Percentiles rank a stretch among this genome's conserved stretches.
Conservation (phyloP, 2,329 filamentous ascomycete species). For the Thermochaetoides dissita region DNA sequence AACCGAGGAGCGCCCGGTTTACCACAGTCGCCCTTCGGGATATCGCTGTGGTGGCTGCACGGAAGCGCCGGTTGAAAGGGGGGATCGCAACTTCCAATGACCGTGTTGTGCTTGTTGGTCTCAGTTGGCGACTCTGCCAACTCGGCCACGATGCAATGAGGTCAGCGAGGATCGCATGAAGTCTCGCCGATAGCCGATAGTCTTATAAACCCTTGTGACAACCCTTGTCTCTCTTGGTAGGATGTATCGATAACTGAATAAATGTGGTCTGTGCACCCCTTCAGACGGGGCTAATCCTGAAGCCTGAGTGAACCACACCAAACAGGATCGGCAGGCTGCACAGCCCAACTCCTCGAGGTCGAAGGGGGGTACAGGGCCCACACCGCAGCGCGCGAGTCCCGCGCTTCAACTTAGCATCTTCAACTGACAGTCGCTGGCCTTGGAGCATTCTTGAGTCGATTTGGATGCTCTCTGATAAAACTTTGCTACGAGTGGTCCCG, state of each 20-base stretch:
- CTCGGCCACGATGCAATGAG: not conserved
- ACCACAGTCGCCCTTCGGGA: not conserved
- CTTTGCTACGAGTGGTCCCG: slow-evolving; percentile 3
- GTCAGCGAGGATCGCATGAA: not conserved
- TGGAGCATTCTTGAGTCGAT: too few relatives aligned
- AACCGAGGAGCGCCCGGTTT: too few relatives aligned
- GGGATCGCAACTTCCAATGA: not conserved
- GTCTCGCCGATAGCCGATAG: not conserved
- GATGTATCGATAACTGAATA: not conserved
- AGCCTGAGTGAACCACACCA: not conserved
- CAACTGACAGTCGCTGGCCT: not conserved
- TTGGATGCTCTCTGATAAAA: slow-evolving; percentile 1
- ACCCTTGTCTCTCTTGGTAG: not conserved
- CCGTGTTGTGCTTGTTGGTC: not conserved
- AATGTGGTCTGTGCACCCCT: not conserved
- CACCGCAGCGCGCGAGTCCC: not conserved
- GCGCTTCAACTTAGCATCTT: slow-evolving; percentile 1
- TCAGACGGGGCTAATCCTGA: not conserved
- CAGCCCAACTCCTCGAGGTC: not conserved
- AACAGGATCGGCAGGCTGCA: too few relatives aligned
- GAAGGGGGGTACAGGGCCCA: not conserved
- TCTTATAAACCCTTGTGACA: not conserved
- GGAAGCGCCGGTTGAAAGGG: not conserved
- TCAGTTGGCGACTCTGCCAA: not conserved
- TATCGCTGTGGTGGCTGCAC: not conserved